Evolutionary conservation across 1,139 yeast species (phyloP).

Genomic region (Hyphopichia fennica): DNA sequence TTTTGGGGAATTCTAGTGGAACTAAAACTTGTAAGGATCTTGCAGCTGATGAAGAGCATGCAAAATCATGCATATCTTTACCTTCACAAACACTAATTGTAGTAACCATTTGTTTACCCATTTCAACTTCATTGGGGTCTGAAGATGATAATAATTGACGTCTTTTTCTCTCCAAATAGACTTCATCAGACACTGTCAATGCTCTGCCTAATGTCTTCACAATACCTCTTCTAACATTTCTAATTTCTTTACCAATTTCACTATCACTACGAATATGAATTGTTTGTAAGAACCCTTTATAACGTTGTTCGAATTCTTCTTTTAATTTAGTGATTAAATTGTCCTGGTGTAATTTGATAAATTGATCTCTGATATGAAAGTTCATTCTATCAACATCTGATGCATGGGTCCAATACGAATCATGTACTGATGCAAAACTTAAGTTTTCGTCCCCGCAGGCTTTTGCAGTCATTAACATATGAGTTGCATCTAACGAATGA

Average conservation of each 20-base stretch:
- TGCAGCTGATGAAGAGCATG: constrained; percentile 24
- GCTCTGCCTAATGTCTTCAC: constrained; percentile 54
- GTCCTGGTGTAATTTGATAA: constrained; percentile 72
- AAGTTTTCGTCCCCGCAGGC: constrained; percentile 68
- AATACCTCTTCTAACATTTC: constrained; percentile 50
- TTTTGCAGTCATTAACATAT: constrained; percentile 87
- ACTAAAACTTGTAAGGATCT: constrained; percentile 41
- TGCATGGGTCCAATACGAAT: constrained; percentile 98
- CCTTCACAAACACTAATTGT: constrained; percentile 68
- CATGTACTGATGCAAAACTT: constrained; percentile 96
- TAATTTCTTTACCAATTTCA: constrained; percentile 53
- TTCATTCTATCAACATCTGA: constrained; percentile 77
- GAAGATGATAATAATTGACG: constrained; percentile 53
- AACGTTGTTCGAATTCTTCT: constrained; percentile 80
- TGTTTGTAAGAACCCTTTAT: constrained; percentile 66
- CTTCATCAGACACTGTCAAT: constrained; percentile 70
- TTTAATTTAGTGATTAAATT: constrained; percentile 70
- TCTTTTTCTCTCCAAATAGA: constrained; percentile 68
- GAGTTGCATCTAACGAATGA: constrained; percentile 95
- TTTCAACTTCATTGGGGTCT: constrained; percentile 47
- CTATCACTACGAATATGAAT: constrained; percentile 54
- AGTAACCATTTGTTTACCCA: constrained; percentile 64
- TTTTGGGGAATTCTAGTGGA: constrained; percentile 69
- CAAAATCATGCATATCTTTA: constrained; percentile 25
- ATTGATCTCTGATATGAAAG: constrained; percentile 69